Percentiles rank a stretch among this genome's conserved stretches.
phyloP scores from a whole-genome alignment of 192 early-diverging fungal genomes.

The Coemansia sp. region DNA sequence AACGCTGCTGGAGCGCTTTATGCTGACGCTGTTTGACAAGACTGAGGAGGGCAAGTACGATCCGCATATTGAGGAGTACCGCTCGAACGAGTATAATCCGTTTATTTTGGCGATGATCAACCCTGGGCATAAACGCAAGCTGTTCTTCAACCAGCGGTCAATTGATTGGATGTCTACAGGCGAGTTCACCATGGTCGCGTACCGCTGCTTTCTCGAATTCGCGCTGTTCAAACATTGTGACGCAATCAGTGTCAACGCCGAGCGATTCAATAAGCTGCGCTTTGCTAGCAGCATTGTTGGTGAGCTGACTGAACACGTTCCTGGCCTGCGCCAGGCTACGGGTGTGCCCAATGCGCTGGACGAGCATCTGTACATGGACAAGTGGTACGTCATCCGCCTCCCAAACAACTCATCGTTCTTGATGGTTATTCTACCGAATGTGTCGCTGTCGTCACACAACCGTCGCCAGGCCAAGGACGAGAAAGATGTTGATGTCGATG shows the following conservation, averaged over 20 bases:
- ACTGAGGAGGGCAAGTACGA: slow-evolving; percentile 40
- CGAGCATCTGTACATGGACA: slow-evolving; percentile 48
- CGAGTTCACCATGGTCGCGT: slow-evolving; percentile 52
- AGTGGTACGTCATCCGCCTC: slow-evolving; percentile 53
- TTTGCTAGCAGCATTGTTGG: slow-evolving; percentile 50
- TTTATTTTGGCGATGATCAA: slow-evolving; percentile 48
- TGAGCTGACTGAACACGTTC: slow-evolving; percentile 33
- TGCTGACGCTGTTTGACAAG: slow-evolving; percentile 54
- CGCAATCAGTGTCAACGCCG: slow-evolving; percentile 49
- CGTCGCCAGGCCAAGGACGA: slow-evolving; percentile 3
- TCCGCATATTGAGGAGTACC: slow-evolving; percentile 48
- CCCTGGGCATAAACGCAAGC: slow-evolving; percentile 42
- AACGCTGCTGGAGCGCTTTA: slow-evolving; percentile 50
- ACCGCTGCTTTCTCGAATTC: slow-evolving; percentile 52
- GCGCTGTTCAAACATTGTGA: slow-evolving; percentile 52
- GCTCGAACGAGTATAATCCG: slow-evolving; percentile 52
- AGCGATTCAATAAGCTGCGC: slow-evolving; percentile 48
- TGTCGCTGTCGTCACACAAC: slow-evolving; percentile 33
- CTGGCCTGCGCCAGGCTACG: slow-evolving; percentile 25
- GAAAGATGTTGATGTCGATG: not conserved
- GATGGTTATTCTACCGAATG: slow-evolving; percentile 52
- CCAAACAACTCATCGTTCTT: slow-evolving; percentile 52
- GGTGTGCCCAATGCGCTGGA: slow-evolving; percentile 51
- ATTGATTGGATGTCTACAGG: slow-evolving; percentile 50
- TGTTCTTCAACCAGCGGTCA: slow-evolving; percentile 46